A percentile compares a stretch with the other conserved stretches of the same genome.
Conservation (phyloP, 2,329 filamentous ascomycete genomes). For the Colletotrichum sp. region DNA sequence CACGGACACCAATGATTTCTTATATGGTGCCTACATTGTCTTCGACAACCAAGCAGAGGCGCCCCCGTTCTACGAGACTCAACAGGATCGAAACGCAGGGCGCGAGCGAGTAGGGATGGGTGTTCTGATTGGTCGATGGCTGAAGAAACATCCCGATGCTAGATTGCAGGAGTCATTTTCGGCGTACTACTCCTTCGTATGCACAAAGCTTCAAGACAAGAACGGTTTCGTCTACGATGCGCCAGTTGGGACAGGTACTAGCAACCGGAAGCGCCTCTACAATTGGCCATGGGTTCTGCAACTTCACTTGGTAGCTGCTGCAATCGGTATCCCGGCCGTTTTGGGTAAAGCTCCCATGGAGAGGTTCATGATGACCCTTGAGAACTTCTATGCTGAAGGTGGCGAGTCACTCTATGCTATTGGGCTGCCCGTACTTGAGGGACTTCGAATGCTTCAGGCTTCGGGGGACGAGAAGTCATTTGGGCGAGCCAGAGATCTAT, state of each 20-base stretch:
- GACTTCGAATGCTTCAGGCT: neutral
- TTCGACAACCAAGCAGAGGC: constrained; percentile 19
- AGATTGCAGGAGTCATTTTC: neutral
- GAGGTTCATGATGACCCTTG: constrained; percentile 10
- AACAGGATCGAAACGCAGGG: constrained; percentile 12
- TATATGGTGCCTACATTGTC: constrained; percentile 5
- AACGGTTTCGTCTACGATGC: constrained; percentile 8
- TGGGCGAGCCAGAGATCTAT: neutral
- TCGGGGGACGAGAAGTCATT: neutral
- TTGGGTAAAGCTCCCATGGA: neutral
- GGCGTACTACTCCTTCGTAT: constrained; percentile 11
- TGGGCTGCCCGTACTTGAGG: constrained; percentile 6
- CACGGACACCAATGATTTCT: neutral
- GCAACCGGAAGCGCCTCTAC: constrained; percentile 3
- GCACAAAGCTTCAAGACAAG: constrained; percentile 9
- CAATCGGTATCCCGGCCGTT: neutral
- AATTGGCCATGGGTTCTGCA: constrained; percentile 19
- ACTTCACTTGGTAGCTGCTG: constrained; percentile 5
- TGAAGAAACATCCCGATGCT: neutral
- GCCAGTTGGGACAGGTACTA: neutral
- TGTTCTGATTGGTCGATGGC: constrained; percentile 11
- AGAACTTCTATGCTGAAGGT: constrained; percentile 10
- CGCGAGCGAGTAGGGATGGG: constrained; percentile 18
- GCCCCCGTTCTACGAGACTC: constrained; percentile 1
- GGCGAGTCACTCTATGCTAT: constrained; percentile 15